A percentile compares a stretch with the other conserved stretches of the same genome.
phyloP scores from a whole-genome alignment of 2,329 filamentous ascomycete species.

The Phialocephala sp. region DNA sequence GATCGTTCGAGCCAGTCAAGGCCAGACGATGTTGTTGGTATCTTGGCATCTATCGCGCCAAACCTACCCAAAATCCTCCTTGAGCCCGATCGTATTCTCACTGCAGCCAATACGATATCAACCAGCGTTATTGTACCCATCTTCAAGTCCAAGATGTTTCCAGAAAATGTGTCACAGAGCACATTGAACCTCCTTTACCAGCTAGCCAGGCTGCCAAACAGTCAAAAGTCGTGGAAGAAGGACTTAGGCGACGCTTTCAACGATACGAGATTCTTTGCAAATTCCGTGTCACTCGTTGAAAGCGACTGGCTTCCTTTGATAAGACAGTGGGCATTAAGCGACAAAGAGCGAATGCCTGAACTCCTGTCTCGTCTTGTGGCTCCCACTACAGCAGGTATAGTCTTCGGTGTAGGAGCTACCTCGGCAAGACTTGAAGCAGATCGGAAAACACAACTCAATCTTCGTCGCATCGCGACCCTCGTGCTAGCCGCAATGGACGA shows the following conservation, averaged over 20 bases:
- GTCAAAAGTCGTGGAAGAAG: constrained; percentile 90
- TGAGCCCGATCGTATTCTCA: constrained; percentile 81
- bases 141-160: constrained; percentile 84
- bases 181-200: constrained; percentile 77
- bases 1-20: constrained; percentile 48
- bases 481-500: constrained; percentile 79
- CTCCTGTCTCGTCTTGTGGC: constrained; percentile 78
- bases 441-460: constrained; percentile 86
- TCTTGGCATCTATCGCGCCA: constrained; percentile 79
- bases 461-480: constrained; percentile 81
- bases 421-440: constrained; percentile 95
- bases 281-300: constrained; percentile 67
- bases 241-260: constrained; percentile 93
- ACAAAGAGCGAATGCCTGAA: constrained; percentile 88
- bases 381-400: constrained; percentile 91
- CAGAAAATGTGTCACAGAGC: constrained; percentile 77
- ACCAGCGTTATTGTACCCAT: constrained; percentile 81
- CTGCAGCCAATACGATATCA: constrained; percentile 80
- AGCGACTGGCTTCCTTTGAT: constrained; percentile 83
- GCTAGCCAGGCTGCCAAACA: constrained; percentile 76
- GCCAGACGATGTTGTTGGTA: constrained; percentile 78
- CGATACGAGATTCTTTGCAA: constrained; percentile 83
- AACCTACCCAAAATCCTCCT: constrained; percentile 83
- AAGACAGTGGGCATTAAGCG: constrained; percentile 80
- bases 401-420: constrained; percentile 97